phyloP scores from a whole-genome alignment of 805 yeast genomes.

The Pichia sporocuriosa region DNA sequence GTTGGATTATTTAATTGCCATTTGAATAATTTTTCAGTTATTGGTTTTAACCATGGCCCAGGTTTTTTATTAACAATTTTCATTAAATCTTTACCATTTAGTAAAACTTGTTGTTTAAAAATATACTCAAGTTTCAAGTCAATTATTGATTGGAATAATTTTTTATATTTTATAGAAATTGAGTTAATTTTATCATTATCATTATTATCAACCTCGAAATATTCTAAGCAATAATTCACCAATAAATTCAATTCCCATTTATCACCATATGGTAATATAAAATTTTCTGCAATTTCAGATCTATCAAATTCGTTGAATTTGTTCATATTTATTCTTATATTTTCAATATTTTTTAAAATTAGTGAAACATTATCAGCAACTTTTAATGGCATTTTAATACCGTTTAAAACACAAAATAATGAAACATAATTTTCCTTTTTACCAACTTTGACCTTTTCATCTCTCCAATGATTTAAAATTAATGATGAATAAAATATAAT shows the following conservation, averaged over 20 bases:
- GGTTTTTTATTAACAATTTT: slow-evolving; percentile 50
- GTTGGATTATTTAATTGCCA: slow-evolving; percentile 79
- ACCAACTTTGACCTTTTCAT: slow-evolving; percentile 25
- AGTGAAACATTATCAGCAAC: slow-evolving; percentile 47
- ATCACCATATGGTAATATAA: slow-evolving; percentile 46
- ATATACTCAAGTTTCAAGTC: slow-evolving; percentile 35
- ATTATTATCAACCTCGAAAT: slow-evolving; percentile 14
- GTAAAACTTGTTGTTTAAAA: slow-evolving; percentile 49
- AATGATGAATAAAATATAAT: slow-evolving; percentile 40
- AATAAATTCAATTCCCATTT: slow-evolving; percentile 40
- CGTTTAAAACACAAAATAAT: slow-evolving; percentile 54
- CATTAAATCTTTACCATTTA: slow-evolving; percentile 70
- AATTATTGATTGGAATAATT: slow-evolving; percentile 29
- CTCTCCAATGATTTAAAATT: slow-evolving; percentile 45
- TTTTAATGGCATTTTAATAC: slow-evolving; percentile 55
- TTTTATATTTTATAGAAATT: slow-evolving; percentile 27
- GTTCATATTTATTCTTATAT: slow-evolving; percentile 19
- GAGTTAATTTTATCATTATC: too few relatives aligned
- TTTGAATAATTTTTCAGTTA: slow-evolving; percentile 47
- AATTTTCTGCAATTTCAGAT: slow-evolving; percentile 52
- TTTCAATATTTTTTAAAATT: slow-evolving; percentile 32
- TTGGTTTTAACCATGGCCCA: slow-evolving; percentile 78
- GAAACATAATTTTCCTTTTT: slow-evolving; percentile 33
- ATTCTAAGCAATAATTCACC: slow-evolving; percentile 16
- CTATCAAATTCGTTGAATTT: slow-evolving; percentile 32